Evolutionary conservation across 2,329 filamentous ascomycete genomes (phyloP), one percentile per base, ranked within the genome.

Genomic region (Exophiala sideris): DNA sequence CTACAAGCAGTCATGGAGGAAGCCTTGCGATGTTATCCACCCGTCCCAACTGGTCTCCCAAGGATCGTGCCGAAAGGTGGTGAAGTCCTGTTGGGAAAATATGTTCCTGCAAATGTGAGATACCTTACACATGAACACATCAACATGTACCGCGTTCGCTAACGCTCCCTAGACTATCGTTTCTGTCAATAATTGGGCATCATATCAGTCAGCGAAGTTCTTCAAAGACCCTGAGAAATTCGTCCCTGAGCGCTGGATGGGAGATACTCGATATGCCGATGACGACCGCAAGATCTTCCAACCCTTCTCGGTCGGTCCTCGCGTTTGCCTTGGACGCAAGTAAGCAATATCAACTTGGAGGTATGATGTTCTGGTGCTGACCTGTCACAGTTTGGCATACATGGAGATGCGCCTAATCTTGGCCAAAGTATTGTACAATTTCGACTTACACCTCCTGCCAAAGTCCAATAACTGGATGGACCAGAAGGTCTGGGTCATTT

Each of bases 321-420:
- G 51, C 6, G 44, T 42, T 18, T 49, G 51, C 21, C 14, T 54
- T 12, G 51, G 51, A 11, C 41, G 36, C 34, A 74, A 64, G 51
- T n/a, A n/a, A n/a, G n/a, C n/a, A n/a, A n/a, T n/a, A n/a, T n/a
- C n/a, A n/a, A n/a, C n/a, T n/a, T n/a, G n/a, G 44, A 21, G 49
- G 51, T 36, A 14, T 29, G 14, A 21, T 32, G 3, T 32, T 12
- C 18, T 32, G 18, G 16, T 18, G 16, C 16, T 18, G 16, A 18
- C 33, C 8, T 40, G 33, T 10, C 35, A 38, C 41, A 79, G 75
- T 52, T 66, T 81, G 35, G 77, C 77, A 2, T 78, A 77, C 46
- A 68, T 73, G 16, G 77, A 81, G 61, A 76, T 80, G 70, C 70
- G 78, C 3, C 63, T 79, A 4, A 74, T 80, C 35, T 62, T 81